Evolutionary conservation across 306 rosid species (phyloP), one percentile per base, ranked within the genome.

Genomic region (peach (Prunus persica)): DNA sequence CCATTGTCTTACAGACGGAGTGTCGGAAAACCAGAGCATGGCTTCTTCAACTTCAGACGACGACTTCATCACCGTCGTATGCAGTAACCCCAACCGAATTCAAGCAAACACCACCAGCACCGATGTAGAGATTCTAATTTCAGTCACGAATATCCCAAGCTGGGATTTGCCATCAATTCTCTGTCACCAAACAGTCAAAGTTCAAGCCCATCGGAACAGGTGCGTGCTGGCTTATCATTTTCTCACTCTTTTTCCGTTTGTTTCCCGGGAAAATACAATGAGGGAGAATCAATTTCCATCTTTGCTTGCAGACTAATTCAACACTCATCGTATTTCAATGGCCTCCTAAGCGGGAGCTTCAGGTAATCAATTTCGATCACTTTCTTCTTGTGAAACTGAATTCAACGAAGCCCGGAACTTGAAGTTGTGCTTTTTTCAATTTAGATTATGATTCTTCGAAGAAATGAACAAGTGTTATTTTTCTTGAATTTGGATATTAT

Each of bases 311-410:
- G 96, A 79, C 92, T 90, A 51, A 46, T 87, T 25, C 84, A 90
- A 32, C 85, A 80, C 76, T 88, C 90, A 27, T 73, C 90, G 16
- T 90, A 90, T 73, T 92, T 92, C 77, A 84, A 80, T 51, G 87
- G 97, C 60, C 93, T 90, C 57, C 88, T 92, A 57, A 16, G 75
- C 24, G 87, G 97, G 50, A 87, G 87, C 82, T 92, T 90, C 83
- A 90, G 97, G 97, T 88, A 83, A 54, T 52, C 30, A 15, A 25
- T 5, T 15, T 41, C 51, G 2, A 51, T 49, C 45, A 43, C 68
- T 41, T 5, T 46, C 22, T 47, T 54, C 3, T 34, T 34, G 43
- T 6, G 2, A 34, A 34, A 34, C 43, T 47, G 52, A 3, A 47
- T 47, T 11, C 15, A 47, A 12, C 52, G 52, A 47, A 47, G 52